These are phyloP conservation scores for Saccharum hybrid DNA, from an alignment of 202 grass and related monocot species.

Conservation along the genomic window DNA sequence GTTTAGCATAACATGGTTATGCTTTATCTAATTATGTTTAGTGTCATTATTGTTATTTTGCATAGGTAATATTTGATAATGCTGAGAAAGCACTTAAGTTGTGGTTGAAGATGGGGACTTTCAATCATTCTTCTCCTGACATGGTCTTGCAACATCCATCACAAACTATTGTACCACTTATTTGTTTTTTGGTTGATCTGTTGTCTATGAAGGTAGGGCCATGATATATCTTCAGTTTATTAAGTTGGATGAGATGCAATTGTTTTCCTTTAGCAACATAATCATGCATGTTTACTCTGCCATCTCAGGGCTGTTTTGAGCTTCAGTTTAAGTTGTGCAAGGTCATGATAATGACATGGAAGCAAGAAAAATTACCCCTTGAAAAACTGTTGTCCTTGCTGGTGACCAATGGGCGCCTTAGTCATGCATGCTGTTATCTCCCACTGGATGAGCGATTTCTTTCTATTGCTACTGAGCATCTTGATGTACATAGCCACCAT, in stretches of 20 bases:
- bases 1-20: constrained; percentile 18
- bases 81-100: constrained; percentile 51
- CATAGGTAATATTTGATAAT: constrained; percentile 68
- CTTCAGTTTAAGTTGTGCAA: constrained; percentile 81
- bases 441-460: constrained; percentile 65
- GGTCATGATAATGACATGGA: constrained; percentile 66
- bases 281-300: constrained; percentile 28
- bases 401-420: constrained; percentile 66
- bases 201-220: constrained; percentile 71
- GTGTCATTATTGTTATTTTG: constrained; percentile 28
- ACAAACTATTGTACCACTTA: constrained; percentile 51
- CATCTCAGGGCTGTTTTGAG: constrained; percentile 71
- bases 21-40: constrained; percentile 26
- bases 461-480: constrained; percentile 55
- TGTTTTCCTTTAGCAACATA: constrained; percentile 34
- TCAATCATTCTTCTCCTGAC: constrained; percentile 46
- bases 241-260: constrained; percentile 23
- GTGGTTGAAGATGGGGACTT: constrained; percentile 53
- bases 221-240: constrained; percentile 18
- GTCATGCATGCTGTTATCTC: constrained; percentile 71
- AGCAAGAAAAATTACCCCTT: constrained; percentile 58
- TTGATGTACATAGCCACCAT: constrained; percentile 49
- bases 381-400: constrained; percentile 69
- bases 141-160: constrained; percentile 33
- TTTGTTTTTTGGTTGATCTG: constrained; percentile 88